Evolutionary conservation across 1,284 basidiomycete genomes (phyloP), one percentile per base, ranked within the genome.

Genomic region (Sporisorium graminicola): DNA sequence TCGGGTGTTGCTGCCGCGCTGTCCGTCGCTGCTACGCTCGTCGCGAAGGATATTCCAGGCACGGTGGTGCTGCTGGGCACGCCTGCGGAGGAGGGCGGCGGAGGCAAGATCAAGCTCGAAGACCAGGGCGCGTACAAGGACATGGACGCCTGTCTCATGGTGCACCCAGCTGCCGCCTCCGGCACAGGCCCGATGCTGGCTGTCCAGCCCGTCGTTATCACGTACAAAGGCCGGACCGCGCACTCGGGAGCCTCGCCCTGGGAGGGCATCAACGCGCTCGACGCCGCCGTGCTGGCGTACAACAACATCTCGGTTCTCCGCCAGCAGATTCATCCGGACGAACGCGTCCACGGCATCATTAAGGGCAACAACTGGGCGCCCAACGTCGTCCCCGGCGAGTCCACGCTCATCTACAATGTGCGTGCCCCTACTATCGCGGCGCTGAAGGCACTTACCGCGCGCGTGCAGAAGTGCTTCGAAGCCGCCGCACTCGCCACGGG

Each of bases 241-340:
- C 81, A 86, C 62, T 78, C 79, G 0, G 81, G 79, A 12, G 79
- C 71, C n/a, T 89, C 91, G 3, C 92, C 92, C 18, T 93, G 92
- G 92, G 92, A 94, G 86, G 94, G 91, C 40, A 89, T 89, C 65
- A 94, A 94, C 82, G 93, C 93, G 5, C 89, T 93, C 46, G 93
- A 94, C 84, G 94, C 93, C 0, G 93, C 92, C 2, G 91, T 93
- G 78, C 86, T 92, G 18, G 91, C 92, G 3, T 95, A 95, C 86
- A 89, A 89, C 9, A 89, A 89, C 63, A 88, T 95, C 50, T 91
- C 92, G 10, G 90, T 90, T 2, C 88, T 95, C 49, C 89, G 93
- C 16, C 93, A 93, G 84, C 91, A 93, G 86, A 89, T 91, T 53
- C 89, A 88, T 72, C 90, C 91, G 0, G 88, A 88, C 0, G 88